These are phyloP conservation scores for Colletotrichum lindemuthianum DNA, from an alignment of 2,329 filamentous ascomycete genomes.

Conservation along the genomic window DNA sequence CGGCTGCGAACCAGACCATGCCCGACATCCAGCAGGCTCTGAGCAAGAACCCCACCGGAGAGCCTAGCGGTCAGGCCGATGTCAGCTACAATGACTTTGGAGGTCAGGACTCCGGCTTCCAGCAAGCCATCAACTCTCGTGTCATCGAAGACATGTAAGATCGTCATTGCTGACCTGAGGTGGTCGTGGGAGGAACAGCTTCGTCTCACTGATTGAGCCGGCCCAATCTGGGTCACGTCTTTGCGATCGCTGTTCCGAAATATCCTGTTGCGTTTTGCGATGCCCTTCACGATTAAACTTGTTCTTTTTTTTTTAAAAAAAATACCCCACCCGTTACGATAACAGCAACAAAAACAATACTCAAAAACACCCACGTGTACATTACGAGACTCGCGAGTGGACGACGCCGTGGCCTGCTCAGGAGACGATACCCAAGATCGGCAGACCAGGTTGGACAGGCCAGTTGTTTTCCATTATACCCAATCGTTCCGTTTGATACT, in stretches of 20 bases:
- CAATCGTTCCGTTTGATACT: slow-evolving; percentile 8
- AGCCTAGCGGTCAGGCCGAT: slow-evolving; percentile 43
- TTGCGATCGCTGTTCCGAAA: slow-evolving; percentile 11
- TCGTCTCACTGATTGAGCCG: slow-evolving; percentile 33
- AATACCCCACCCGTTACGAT: slow-evolving; percentile 29
- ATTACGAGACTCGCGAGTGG: slow-evolving; percentile 8
- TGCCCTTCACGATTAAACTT: slow-evolving; percentile 16
- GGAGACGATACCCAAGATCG: slow-evolving; percentile 27
- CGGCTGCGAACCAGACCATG: slow-evolving; percentile 69
- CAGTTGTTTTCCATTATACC: slow-evolving; percentile 19
- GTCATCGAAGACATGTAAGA: slow-evolving; percentile 86
- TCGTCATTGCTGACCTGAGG: slow-evolving; percentile 35
- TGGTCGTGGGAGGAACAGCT: slow-evolving; percentile 31
- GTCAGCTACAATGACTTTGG: slow-evolving; percentile 60
- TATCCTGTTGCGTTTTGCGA: slow-evolving; percentile 13
- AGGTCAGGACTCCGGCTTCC: slow-evolving; percentile 70
- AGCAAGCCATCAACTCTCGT: slow-evolving; percentile 82
- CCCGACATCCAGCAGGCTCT: slow-evolving; percentile 53
- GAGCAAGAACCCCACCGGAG: slow-evolving; percentile 46
- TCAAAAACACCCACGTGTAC: slow-evolving; percentile 13
- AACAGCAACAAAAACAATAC: background rate
- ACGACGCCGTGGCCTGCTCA: slow-evolving; percentile 3
- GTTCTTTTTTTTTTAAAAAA: slow-evolving; percentile 5
- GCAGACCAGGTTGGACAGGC: slow-evolving; percentile 15
- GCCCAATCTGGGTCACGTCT: slow-evolving; percentile 12